These are phyloP conservation scores for Rhododendron simsii DNA, from an alignment of 148 eudicot species.

Conservation along the genomic window DNA sequence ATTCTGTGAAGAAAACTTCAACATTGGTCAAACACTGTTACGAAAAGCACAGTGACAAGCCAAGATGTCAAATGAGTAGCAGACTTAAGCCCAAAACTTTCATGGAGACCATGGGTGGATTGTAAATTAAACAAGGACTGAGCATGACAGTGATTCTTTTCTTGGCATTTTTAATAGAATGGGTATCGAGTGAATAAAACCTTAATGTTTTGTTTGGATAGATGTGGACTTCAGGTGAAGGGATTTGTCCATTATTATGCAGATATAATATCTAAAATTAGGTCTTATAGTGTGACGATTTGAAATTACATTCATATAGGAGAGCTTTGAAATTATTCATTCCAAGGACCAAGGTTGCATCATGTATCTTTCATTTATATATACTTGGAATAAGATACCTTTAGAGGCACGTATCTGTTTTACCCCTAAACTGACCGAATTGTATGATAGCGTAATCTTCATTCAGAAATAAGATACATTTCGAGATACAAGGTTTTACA, in stretches of 20 bases:
- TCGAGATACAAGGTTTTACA: not conserved
- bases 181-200: not conserved
- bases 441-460: not conserved
- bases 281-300: not conserved
- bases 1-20: not conserved
- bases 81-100: not conserved
- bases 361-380: not conserved
- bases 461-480: no score
- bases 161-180: not conserved
- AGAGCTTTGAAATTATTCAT: not conserved
- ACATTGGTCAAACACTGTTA: not conserved
- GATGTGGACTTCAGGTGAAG: not conserved
- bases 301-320: not conserved
- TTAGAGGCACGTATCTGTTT: not conserved
- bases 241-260: not conserved
- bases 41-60: not conserved
- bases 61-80: not conserved
- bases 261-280: not conserved
- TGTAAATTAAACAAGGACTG: not conserved
- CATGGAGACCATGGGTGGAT: not conserved
- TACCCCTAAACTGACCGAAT: not conserved
- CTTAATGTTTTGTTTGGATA: not conserved
- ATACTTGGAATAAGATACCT: not conserved
- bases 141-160: not conserved
- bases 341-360: not conserved